A percentile compares a stretch with the other conserved stretches of the same genome.
phyloP scores from a whole-genome alignment of 768 basidiomycete species.

The Mycena filopes region DNA sequence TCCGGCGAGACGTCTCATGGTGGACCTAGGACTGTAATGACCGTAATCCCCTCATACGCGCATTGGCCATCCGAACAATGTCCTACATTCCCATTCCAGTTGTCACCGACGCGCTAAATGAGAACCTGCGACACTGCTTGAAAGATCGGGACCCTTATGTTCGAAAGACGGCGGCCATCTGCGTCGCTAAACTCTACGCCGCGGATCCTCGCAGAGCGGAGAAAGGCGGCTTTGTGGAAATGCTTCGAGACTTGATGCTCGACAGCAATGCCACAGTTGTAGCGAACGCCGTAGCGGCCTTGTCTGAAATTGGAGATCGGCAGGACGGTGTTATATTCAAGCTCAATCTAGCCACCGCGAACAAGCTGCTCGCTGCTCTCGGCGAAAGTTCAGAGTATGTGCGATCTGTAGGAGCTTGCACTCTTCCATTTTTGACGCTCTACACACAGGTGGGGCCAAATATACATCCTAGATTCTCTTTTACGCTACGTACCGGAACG shows the following conservation, averaged over 20 bases:
- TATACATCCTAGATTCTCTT: slow-evolving; percentile 95
- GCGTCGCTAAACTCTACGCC: slow-evolving; percentile 94
- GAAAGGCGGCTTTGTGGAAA: slow-evolving; percentile 89
- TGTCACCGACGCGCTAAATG: slow-evolving; percentile 85
- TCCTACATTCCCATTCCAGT: slow-evolving; percentile 95
- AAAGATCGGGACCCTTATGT: slow-evolving; percentile 98
- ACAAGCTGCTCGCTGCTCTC: slow-evolving; percentile 90
- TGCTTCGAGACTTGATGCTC: slow-evolving; percentile 90
- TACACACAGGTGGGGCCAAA: slow-evolving; percentile 91
- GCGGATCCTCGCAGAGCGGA: slow-evolving; percentile 90
- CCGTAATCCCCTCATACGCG: slow-evolving; percentile 95
- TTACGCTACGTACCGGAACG: slow-evolving; percentile 93
- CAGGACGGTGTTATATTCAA: slow-evolving; percentile 95
- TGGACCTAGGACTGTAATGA: slow-evolving; percentile 88
- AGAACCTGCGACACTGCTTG: slow-evolving; percentile 91
- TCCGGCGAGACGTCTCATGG: slow-evolving; percentile 25
- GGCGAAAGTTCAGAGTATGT: slow-evolving; percentile 98
- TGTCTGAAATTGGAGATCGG: slow-evolving; percentile 96
- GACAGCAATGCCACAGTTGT: slow-evolving; percentile 97
- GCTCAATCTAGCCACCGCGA: slow-evolving; percentile 87
- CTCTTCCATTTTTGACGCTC: slow-evolving; percentile 26
- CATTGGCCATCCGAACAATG: slow-evolving; percentile 98
- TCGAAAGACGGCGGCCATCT: slow-evolving; percentile 97
- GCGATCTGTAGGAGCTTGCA: background rate
- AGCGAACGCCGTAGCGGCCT: slow-evolving; percentile 94